Conservation (phyloP, 176 grass and related monocot genomes). For the Oryza meridionalis region DNA sequence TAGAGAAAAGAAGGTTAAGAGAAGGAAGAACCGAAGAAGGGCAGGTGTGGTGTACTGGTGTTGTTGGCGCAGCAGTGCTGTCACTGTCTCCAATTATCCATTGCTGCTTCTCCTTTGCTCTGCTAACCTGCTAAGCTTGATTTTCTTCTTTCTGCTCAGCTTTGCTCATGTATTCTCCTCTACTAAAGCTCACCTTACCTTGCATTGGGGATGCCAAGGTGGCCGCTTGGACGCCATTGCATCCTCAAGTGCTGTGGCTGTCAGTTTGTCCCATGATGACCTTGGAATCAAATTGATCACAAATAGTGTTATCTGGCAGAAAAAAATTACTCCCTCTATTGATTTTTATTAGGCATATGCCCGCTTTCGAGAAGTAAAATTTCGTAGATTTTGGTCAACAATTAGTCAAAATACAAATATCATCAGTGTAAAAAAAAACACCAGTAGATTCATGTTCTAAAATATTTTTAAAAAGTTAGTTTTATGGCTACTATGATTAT, state of each 20-base stretch:
- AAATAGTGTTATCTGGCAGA: background rate
- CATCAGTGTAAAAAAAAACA: background rate
- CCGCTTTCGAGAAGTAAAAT: background rate
- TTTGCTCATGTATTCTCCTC: background rate
- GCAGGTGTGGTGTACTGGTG: background rate
- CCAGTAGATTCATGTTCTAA: background rate
- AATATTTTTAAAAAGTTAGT: background rate
- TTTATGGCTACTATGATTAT: background rate
- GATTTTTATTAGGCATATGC: background rate
- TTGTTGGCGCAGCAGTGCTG: background rate
- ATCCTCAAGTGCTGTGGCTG: background rate
- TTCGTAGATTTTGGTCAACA: background rate
- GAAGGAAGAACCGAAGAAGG: background rate
- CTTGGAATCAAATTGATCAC: background rate
- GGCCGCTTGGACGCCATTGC: background rate
- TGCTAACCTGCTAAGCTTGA: background rate
- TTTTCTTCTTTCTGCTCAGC: background rate
- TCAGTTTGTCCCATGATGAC: background rate
- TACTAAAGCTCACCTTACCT: background rate
- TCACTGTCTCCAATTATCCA: too few species aligned
- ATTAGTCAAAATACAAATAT: background rate
- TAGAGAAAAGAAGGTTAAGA: background rate
- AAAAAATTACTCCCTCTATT: background rate
- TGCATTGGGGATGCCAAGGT: background rate
- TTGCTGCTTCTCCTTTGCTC: background rate